A percentile compares a stretch with the other conserved stretches of the same genome.
These are phyloP conservation scores for Moricandia moricandioides DNA, from an alignment of 345 rosid species.

Conservation along the genomic window DNA sequence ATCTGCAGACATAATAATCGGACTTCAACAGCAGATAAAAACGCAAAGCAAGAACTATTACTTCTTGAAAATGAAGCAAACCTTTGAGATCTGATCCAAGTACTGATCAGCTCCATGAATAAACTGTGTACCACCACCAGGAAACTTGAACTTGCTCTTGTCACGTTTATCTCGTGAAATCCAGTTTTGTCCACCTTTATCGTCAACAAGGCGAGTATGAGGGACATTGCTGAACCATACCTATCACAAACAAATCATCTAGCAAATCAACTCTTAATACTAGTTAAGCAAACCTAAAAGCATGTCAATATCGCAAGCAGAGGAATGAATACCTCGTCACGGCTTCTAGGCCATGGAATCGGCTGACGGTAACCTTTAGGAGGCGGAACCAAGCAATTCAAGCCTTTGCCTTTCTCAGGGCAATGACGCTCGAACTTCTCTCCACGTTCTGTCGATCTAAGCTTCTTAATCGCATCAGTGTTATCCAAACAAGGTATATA, in stretches of 20 bases:
- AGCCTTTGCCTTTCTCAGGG: constrained; percentile 55
- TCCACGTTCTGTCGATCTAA: constrained; percentile 68
- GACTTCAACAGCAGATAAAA: constrained; percentile 20
- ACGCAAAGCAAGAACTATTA: not conserved
- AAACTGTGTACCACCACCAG: constrained; percentile 98
- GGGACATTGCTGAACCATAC: constrained; percentile 94
- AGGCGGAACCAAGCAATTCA: constrained; percentile 85
- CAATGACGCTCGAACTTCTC: constrained; percentile 92
- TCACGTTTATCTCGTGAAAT: constrained; percentile 50
- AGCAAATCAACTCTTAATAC: constrained; percentile 9
- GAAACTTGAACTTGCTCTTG: constrained; percentile 85
- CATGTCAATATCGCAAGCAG: not conserved
- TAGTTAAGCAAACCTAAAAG: not conserved
- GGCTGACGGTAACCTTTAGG: constrained; percentile 78
- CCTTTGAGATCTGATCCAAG: constrained; percentile 85
- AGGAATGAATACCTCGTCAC: constrained; percentile 67
- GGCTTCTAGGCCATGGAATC: constrained; percentile 91
- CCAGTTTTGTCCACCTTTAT: constrained; percentile 99
- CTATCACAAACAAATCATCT: constrained; percentile 39
- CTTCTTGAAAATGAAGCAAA: constrained; percentile 21
- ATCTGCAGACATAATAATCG: constrained; percentile 50
- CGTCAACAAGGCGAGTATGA: constrained; percentile 82
- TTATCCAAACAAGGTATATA: constrained; percentile 92
- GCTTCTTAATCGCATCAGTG: constrained; percentile 58
- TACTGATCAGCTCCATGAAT: constrained; percentile 94